A percentile compares a stretch with the other conserved stretches of the same genome.
phyloP scores from a whole-genome alignment of 176 grass and related monocot genomes.

The Aechmea fasciata region DNA sequence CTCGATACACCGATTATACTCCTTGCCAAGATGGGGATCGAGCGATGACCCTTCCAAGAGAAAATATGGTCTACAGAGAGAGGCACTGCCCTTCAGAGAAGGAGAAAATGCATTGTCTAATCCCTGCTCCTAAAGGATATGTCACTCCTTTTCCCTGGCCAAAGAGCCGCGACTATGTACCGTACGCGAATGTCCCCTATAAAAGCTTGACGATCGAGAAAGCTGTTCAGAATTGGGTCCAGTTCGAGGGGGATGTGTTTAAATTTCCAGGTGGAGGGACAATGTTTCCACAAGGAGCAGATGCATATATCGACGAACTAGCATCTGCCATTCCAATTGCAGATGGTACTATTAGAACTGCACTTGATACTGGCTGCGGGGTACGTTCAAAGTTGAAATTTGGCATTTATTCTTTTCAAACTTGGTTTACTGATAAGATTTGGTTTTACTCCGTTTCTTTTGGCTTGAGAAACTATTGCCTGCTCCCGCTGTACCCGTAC shows the following conservation, averaged over 20 bases:
- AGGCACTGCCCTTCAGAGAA: slow-evolving; percentile 57
- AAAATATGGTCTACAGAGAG: slow-evolving; percentile 69
- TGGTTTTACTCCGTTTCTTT: neutral
- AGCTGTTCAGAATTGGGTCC: slow-evolving; percentile 70
- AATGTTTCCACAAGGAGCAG: slow-evolving; percentile 66
- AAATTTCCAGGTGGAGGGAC: slow-evolving; percentile 70
- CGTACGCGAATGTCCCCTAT: slow-evolving; percentile 62
- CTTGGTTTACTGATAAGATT: too few relatives aligned
- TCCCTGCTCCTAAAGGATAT: slow-evolving; percentile 75
- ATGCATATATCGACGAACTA: slow-evolving; percentile 71
- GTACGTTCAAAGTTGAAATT: slow-evolving; percentile 31
- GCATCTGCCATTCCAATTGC: slow-evolving; percentile 55
- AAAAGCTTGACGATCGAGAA: slow-evolving; percentile 59
- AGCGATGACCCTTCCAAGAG: slow-evolving; percentile 60
- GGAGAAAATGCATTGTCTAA: slow-evolving; percentile 64
- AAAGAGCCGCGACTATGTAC: slow-evolving; percentile 74
- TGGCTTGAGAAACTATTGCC: neutral
- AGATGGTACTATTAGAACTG: slow-evolving; percentile 68
- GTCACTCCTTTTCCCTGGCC: slow-evolving; percentile 66
- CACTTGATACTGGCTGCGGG: slow-evolving; percentile 83
- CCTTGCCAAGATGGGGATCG: slow-evolving; percentile 66
- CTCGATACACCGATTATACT: slow-evolving; percentile 53
- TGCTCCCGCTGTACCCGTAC: too few relatives aligned
- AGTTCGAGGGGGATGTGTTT: slow-evolving; percentile 57
- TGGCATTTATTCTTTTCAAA: slow-evolving; percentile 19